Evolutionary conservation across 176 grass and related monocot species (phyloP).

Genomic region (Eremochloa ophiuroides): DNA sequence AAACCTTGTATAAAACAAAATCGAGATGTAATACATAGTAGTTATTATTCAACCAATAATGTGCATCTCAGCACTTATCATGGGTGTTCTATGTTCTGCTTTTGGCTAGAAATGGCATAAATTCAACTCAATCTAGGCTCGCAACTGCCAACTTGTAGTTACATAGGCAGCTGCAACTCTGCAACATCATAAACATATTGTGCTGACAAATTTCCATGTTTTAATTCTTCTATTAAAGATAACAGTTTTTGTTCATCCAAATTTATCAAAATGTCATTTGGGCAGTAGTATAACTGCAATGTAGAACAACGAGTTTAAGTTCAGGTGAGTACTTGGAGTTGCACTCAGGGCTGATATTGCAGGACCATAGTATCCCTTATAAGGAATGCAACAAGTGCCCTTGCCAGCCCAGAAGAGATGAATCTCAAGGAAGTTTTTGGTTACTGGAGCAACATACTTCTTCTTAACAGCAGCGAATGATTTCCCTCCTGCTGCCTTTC

Average conservation of each 20-base stretch:
- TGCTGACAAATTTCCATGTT: neutral
- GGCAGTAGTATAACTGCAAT: neutral
- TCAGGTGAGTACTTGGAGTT: slow-evolving; percentile 49
- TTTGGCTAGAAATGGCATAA: neutral
- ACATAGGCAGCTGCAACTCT: neutral
- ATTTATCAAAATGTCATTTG: neutral
- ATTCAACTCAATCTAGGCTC: neutral
- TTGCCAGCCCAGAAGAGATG: slow-evolving; percentile 99
- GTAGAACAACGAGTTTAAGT: neutral
- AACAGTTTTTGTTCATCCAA: neutral
- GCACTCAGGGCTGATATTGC: slow-evolving; percentile 74
- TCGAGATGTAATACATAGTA: neutral
- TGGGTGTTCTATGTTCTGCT: neutral
- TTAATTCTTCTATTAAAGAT: neutral
- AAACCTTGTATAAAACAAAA: slow-evolving; percentile 2
- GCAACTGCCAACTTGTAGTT: neutral
- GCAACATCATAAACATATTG: neutral
- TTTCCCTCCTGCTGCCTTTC: slow-evolving; percentile 62
- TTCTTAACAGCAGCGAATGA: slow-evolving; percentile 55
- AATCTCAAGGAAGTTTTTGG: slow-evolving; percentile 83
- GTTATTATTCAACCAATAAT: neutral
- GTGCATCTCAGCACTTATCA: neutral
- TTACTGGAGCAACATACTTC: slow-evolving; percentile 52
- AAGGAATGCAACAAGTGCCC: slow-evolving; percentile 79
- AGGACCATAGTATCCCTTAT: slow-evolving; percentile 64